phyloP scores from a whole-genome alignment of 371 early-diverging fungal species.

The Syncephalastrum contaminatum region DNA sequence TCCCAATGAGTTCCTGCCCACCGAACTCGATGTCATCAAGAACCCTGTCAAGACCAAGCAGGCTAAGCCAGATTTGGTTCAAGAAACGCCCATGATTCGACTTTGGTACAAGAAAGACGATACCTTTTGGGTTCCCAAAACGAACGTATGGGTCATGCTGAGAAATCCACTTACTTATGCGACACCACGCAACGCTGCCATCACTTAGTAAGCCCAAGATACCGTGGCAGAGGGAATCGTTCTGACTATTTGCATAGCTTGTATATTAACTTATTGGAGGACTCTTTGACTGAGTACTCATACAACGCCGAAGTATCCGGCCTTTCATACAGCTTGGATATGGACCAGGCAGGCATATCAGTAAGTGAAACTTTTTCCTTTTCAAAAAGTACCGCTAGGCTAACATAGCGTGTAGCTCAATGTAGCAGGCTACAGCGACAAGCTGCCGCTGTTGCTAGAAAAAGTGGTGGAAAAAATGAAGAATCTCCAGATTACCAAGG shows the following conservation, averaged over 20 bases:
- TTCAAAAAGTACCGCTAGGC: neutral
- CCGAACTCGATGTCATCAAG: slow-evolving; percentile 51
- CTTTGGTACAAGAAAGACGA: slow-evolving; percentile 95
- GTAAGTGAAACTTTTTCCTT: slow-evolving; percentile 21
- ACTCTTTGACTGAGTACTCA: slow-evolving; percentile 76
- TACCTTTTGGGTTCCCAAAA: slow-evolving; percentile 81
- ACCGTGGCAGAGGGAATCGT: too few species aligned
- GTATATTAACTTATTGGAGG: slow-evolving; percentile 70
- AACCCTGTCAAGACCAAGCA: slow-evolving; percentile 30
- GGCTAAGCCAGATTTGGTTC: slow-evolving; percentile 56
- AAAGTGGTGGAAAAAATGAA: slow-evolving; percentile 73
- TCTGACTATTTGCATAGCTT: slow-evolving; percentile 33
- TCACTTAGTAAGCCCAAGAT: slow-evolving; percentile 26
- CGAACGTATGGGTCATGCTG: slow-evolving; percentile 50
- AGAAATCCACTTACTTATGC: slow-evolving; percentile 57
- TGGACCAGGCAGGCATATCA: slow-evolving; percentile 57
- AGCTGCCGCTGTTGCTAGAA: slow-evolving; percentile 67
- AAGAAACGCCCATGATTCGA: slow-evolving; percentile 64
- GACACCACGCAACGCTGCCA: slow-evolving; percentile 49
- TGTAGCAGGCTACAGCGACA: slow-evolving; percentile 85
- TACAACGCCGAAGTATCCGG: slow-evolving; percentile 91
- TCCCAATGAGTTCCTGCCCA: slow-evolving; percentile 85
- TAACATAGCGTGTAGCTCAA: slow-evolving; percentile 32
- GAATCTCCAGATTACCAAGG: slow-evolving; percentile 52
- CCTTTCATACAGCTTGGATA: slow-evolving; percentile 67